A percentile compares a stretch with the other conserved stretches of the same genome.
Conservation (phyloP, 1,139 yeast genomes). For the Geotrichum restrictum region DNA sequence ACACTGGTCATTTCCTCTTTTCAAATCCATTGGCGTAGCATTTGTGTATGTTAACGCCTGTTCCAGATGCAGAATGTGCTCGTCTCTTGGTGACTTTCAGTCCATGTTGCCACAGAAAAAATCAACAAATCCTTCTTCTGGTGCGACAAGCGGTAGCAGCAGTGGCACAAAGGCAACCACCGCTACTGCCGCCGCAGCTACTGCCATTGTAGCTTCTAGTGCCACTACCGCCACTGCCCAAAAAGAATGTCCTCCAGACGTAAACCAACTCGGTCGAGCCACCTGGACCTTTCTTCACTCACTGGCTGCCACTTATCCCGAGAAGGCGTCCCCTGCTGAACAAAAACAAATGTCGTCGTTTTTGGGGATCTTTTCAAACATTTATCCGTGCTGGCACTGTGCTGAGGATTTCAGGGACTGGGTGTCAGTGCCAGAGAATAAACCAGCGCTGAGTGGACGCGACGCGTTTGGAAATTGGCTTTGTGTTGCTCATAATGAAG, state of each 20-base stretch:
- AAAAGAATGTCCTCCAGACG: conserved; percentile 67
- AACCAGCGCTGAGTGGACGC: conserved; percentile 59
- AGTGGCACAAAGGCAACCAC: conserved; percentile 7
- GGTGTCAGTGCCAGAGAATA: conserved; percentile 47
- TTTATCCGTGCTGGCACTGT: conserved; percentile 95
- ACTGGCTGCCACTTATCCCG: conserved; percentile 87
- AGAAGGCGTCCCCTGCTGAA: conserved; percentile 53
- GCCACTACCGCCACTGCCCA: conserved; percentile 21
- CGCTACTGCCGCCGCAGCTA: conserved; percentile 23
- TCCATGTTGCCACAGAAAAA: conserved; percentile 28
- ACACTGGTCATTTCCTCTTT: neutral
- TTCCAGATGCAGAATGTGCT: conserved; percentile 75
- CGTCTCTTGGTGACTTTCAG: conserved; percentile 70
- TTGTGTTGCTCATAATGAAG: conserved; percentile 91
- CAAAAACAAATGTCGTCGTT: conserved; percentile 72
- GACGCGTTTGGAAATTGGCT: conserved; percentile 87
- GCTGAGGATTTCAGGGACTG: conserved; percentile 77
- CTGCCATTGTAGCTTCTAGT: conserved; percentile 23
- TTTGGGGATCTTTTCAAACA: conserved; percentile 63
- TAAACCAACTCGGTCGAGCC: conserved; percentile 70
- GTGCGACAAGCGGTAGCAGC: neutral
- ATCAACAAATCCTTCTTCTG: neutral
- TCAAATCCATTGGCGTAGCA: no score
- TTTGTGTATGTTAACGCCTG: no score
- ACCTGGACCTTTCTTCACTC: conserved; percentile 93